phyloP scores from a whole-genome alignment of 2,329 filamentous ascomycete species.

The Cercospora zeina region DNA sequence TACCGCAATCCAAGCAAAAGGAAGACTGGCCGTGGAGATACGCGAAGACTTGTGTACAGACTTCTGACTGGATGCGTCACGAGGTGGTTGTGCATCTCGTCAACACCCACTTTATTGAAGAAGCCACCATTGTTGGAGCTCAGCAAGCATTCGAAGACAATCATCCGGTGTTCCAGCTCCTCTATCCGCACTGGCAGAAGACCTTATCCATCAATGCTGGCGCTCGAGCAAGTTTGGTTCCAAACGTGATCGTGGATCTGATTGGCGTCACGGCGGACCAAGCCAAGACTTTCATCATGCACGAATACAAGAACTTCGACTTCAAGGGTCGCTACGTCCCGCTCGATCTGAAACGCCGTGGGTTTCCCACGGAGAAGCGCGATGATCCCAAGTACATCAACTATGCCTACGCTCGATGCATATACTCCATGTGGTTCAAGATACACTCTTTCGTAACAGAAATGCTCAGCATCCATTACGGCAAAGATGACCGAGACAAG shows the following conservation, averaged over 20 bases:
- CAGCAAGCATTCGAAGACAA: conserved; percentile 47
- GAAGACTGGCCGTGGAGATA: conserved; percentile 56
- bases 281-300: conserved; percentile 43
- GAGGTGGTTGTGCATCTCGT: conserved; percentile 49
- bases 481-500: conserved; percentile 39
- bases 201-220: conserved; percentile 54
- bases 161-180: conserved; percentile 49
- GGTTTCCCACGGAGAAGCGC: conserved; percentile 43
- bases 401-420: conserved; percentile 53
- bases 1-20: conserved; percentile 43
- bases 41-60: conserved; percentile 54
- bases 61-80: conserved; percentile 53
- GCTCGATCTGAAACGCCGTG: conserved; percentile 48
- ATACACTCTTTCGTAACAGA: conserved; percentile 47
- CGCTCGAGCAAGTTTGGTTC: conserved; percentile 49
- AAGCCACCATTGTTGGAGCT: conserved; percentile 28
- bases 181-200: conserved; percentile 54
- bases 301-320: conserved; percentile 50
- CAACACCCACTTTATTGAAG: conserved; percentile 30
- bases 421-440: conserved; percentile 49
- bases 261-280: conserved; percentile 46
- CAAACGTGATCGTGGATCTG: conserved; percentile 48
- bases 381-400: conserved; percentile 48
- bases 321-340: conserved; percentile 51
- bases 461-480: conserved; percentile 23